Conservation (phyloP, 2,329 filamentous ascomycete species). For the Metarhizium brunneum region DNA sequence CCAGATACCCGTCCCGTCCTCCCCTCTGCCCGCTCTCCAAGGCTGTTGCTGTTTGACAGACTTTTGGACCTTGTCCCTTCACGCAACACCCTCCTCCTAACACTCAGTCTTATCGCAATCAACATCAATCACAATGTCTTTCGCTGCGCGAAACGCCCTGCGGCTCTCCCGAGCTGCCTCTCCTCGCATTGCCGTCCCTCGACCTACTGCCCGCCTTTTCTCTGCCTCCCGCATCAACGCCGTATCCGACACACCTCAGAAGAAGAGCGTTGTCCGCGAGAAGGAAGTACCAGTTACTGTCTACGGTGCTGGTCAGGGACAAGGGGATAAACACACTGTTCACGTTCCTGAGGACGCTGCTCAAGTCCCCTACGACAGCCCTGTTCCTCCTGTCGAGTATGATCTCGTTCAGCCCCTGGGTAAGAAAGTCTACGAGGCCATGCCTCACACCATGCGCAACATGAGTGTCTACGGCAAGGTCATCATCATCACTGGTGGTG, state of each 20-base stretch:
- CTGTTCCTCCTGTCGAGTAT: slow-evolving; percentile 30
- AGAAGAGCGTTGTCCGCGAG: slow-evolving; percentile 45
- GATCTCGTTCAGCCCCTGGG: slow-evolving; percentile 42
- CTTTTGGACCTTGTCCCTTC: neutral
- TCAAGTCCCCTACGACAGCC: slow-evolving; percentile 32
- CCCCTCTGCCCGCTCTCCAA: neutral
- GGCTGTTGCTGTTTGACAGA: neutral
- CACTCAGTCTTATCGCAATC: neutral
- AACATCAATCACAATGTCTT: slow-evolving; percentile 22
- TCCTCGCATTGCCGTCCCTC: slow-evolving; percentile 15
- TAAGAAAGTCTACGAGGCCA: slow-evolving; percentile 40
- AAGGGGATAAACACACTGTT: slow-evolving; percentile 48
- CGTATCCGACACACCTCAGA: slow-evolving; percentile 31
- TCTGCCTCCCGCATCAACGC: slow-evolving; percentile 20
- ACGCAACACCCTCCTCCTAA: neutral
- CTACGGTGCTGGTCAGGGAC: slow-evolving; percentile 36
- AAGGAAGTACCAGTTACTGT: slow-evolving; percentile 48
- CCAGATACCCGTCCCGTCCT: neutral
- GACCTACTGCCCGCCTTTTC: slow-evolving; percentile 21
- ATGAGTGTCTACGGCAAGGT: slow-evolving; percentile 63
- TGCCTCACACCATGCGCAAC: slow-evolving; percentile 58
- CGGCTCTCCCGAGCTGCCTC: slow-evolving; percentile 23
- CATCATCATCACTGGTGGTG: slow-evolving; percentile 65
- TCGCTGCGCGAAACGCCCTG: slow-evolving; percentile 24
- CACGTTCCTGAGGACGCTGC: slow-evolving; percentile 36